These are phyloP conservation scores for Pseudogymnoascus sp. DNA, from an alignment of 2,329 filamentous ascomycete species.

Conservation along the genomic window DNA sequence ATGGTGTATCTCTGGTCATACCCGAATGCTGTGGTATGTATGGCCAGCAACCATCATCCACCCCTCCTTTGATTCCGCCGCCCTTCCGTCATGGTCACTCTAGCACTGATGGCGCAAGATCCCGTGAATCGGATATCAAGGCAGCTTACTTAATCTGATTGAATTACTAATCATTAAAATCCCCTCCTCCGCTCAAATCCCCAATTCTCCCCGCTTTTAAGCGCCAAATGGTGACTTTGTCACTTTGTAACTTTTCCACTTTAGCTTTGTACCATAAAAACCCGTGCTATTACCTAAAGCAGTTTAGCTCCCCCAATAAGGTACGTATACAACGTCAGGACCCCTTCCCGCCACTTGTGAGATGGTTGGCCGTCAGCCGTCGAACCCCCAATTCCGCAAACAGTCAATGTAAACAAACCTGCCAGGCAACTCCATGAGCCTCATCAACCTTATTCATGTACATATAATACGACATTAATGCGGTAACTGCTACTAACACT, in stretches of 20 bases:
- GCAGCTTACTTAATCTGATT: background rate
- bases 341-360: background rate
- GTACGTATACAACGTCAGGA: background rate
- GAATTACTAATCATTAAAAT: background rate
- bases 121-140: background rate
- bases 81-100: background rate
- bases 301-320: background rate
- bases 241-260: background rate
- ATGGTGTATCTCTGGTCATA: background rate
- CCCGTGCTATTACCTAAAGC: background rate
- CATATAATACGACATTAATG: background rate
- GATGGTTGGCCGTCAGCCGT: background rate
- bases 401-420: conserved; percentile 1
- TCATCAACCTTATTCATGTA: background rate
- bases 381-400: background rate
- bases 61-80: no score
- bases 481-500: background rate
- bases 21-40: background rate
- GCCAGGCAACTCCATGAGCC: conserved; percentile 1
- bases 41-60: background rate
- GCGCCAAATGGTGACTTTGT: no score
- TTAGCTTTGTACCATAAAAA: background rate
- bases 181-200: background rate
- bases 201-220: background rate
- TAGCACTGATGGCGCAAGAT: background rate